A percentile compares a stretch with the other conserved stretches of the same genome.
Evolutionary conservation across 139 green algal genomes (phyloP).

Genomic region (Desmodesmus armatus): DNA sequence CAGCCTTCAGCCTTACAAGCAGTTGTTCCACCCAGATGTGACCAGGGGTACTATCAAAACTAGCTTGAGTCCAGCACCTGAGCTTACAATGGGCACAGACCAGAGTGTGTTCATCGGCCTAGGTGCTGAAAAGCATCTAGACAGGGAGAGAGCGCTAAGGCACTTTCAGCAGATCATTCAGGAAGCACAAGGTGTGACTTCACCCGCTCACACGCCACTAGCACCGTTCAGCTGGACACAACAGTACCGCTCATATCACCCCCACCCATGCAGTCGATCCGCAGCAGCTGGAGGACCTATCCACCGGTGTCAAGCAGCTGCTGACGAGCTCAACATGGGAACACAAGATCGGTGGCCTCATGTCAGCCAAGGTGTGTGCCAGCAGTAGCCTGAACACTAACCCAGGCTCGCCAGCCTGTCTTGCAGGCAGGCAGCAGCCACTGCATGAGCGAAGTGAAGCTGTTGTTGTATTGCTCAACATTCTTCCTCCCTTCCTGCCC

Average conservation of each 20-base stretch:
- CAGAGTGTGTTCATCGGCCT: conserved; percentile 32
- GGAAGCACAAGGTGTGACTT: conserved; percentile 3
- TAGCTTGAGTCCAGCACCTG: no score
- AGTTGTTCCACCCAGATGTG: no score
- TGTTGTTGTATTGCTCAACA: background rate
- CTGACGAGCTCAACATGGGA: conserved; percentile 56
- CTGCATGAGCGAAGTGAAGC: no score
- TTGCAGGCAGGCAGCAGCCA: background rate
- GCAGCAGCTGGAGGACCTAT: conserved; percentile 16
- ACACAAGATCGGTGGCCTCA: conserved; percentile 63
- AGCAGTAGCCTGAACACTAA: no score
- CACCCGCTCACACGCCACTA: no score
- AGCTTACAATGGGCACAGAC: no score
- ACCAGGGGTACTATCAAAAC: no score
- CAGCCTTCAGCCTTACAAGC: no score
- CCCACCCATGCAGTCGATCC: background rate
- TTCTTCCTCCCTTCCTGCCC: background rate
- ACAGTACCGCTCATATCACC: background rate
- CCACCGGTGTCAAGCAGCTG: conserved; percentile 41
- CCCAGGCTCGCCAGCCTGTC: no score
- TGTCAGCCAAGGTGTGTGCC: conserved; percentile 53
- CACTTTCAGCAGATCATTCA: background rate
- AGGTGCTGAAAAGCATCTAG: conserved; percentile 35
- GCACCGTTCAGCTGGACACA: background rate
- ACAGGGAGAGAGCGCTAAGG: conserved; percentile 33